Base-by-base conservation (phyloP, 2,329 filamentous ascomycete species). In the Blumeria hordei region DNA sequence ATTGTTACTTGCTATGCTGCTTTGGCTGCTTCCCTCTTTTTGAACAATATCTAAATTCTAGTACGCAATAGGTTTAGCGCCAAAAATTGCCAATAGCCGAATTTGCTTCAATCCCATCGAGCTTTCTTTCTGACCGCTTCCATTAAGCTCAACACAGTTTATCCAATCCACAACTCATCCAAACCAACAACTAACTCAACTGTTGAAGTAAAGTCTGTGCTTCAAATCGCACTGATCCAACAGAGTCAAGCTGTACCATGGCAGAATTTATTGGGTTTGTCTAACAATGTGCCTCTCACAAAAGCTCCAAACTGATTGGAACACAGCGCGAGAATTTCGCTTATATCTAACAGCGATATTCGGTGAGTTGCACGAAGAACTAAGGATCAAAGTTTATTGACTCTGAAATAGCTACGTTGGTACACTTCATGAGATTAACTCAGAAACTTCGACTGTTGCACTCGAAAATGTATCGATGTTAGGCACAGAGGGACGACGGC, bases 271-370 rank as follows among this genome's bases (percentile, higher is more conserved):
- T 78, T 63, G 76, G 74, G 74, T 77, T 55, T 64, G 71, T 69
- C 45, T 55, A 2, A 4, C 21, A 28, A 28, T 28, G 4, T 28
- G 21, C 21, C 21, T 28, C 21, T 28, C 21, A 28, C 21, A 28
- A 28, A 28, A 28, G 21, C 21, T 28, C 21, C 2, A 28, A 2
- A 28, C 21, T 28, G 21, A 28, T 28, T 28, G 21, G 21, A 28
- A 28, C 2, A 28, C 4, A 88, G 87, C 71, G 85, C 88, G 71
- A 83, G 85, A 68, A 95, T 95, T 74, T 94, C 88, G 59, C 80
- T 95, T 72, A 92, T 95, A 70, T 95, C 88, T 58, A 93, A 90
- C 74, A 94, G 87, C 70, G 88, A 94, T 72, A 94, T 95, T 71
- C 85, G 88, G 85, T 94, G 76, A 66, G 80, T 37, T 21, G 34